Percentiles rank a stretch among this genome's conserved stretches.
Evolutionary conservation across 352 stramenopile genomes (phyloP).

Genomic region (Phytopythium kandeliae): DNA sequence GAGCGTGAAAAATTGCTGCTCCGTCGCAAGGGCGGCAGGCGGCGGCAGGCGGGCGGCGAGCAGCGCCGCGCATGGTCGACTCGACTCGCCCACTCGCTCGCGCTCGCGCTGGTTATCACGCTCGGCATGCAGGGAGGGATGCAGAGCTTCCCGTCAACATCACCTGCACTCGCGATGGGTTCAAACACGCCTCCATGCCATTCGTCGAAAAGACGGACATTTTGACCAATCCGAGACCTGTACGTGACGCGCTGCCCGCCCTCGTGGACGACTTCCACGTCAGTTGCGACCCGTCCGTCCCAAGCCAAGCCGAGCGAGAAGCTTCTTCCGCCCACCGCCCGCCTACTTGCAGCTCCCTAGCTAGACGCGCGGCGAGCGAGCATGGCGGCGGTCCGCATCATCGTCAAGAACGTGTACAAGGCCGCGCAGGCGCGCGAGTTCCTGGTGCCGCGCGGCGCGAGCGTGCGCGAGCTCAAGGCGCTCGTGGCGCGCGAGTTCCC

Average conservation of each 20-base stretch:
- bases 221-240: constrained; percentile 7
- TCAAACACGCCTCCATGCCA: too few species aligned
- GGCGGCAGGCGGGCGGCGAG: too few species aligned
- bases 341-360: too few species aligned
- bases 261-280: constrained; percentile 6
- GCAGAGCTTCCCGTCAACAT: too few species aligned
- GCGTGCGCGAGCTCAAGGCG: constrained; percentile 58
- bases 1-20: too few species aligned
- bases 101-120: too few species aligned
- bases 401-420: constrained; percentile 82
- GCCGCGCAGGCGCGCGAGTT: constrained; percentile 48
- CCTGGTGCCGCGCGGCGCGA: constrained; percentile 19
- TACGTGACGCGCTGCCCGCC: constrained; percentile 8
- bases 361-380: not conserved
- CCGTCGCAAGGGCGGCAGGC: too few species aligned
- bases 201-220: constrained; percentile 3
- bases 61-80: too few species aligned
- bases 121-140: too few species aligned
- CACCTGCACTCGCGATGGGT: too few species aligned
- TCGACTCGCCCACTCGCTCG: too few species aligned
- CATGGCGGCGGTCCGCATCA: constrained; percentile 50
- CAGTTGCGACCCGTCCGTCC: constrained; percentile 12
- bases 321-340: not conserved
- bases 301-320: constrained; percentile 5
- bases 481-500: constrained; percentile 46